Evolutionary conservation across 2,329 filamentous ascomycete genomes (phyloP), one percentile per base, ranked within the genome.

Genomic region (Alternaria arborescens): DNA sequence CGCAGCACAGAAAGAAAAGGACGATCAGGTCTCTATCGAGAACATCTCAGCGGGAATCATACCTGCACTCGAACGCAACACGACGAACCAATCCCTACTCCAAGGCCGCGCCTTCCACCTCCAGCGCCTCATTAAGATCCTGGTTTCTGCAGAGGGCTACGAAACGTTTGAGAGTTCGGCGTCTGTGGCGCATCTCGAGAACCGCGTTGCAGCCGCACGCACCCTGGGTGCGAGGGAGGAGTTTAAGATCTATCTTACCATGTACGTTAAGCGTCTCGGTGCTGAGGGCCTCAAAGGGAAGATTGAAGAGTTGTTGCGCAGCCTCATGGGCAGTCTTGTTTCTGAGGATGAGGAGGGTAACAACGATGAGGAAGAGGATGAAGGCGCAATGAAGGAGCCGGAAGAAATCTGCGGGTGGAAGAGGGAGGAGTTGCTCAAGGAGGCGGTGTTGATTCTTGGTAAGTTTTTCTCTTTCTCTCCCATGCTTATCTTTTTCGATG

Each of bases 251-350:
- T 98, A 98, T 73, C 82, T 99, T n/a, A 91, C 93, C 73, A 98
- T 98, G 93, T 99, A 99, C 73, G 94, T 94, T 4, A 98, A 97
- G 81, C 89, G 95, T 0, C 87, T 99, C 6, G 95, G 95, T 1
- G 93, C 93, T 0, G 96, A 99, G 78, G 93, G 93, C 0, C 82
- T 94, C 52, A 88, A 90, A 68, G 85, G 88, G 58, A 99, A 99
- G 81, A 93, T 97, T 2, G 94, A 98, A 76, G 96, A 99, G 81
- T 83, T 99, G 10, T 82, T 98, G 28, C 90, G 92, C 68, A 91
- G 88, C 46, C 82, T 99, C 42, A 83, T 97, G 50, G 93, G 94
- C 8, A 91, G 91, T 5, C 76, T 89, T 8, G 80, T 86, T 40
- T 52, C 87, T 85, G 82, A 84, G 85, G 69, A 84, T 85, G 69